phyloP scores from a whole-genome alignment of 1,139 yeast genomes.

The Suhomyces maxii region DNA sequence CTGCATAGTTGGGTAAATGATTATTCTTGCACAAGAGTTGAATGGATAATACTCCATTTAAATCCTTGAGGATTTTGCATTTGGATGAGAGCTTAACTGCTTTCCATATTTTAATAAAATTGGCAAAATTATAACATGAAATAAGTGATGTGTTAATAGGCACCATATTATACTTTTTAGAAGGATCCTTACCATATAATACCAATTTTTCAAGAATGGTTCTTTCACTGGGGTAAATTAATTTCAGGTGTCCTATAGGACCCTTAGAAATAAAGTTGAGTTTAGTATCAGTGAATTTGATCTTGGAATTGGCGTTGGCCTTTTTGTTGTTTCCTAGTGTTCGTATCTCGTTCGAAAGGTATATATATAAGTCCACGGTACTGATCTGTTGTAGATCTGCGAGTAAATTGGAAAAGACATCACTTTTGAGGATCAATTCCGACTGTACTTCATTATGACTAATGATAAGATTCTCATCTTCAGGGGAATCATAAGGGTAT shows the following conservation, averaged over 20 bases:
- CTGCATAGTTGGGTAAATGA: slow-evolving; percentile 43
- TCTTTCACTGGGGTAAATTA: slow-evolving; percentile 65
- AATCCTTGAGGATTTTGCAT: slow-evolving; percentile 61
- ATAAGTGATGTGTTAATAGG: slow-evolving; percentile 24
- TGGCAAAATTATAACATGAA: slow-evolving; percentile 53
- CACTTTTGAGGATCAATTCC: slow-evolving; percentile 69
- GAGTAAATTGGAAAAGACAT: slow-evolving; percentile 60
- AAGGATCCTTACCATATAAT: slow-evolving; percentile 17
- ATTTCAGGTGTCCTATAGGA: slow-evolving; percentile 67
- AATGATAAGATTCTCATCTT: slow-evolving; percentile 27
- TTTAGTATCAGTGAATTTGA: slow-evolving; percentile 25
- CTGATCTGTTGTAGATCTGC: slow-evolving; percentile 67
- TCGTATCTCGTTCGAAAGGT: slow-evolving; percentile 27
- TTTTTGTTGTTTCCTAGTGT: slow-evolving; percentile 11
- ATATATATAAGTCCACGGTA: slow-evolving; percentile 60
- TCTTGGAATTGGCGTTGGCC: slow-evolving; percentile 7
- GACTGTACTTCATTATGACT: slow-evolving; percentile 53
- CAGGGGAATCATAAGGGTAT: slow-evolving; percentile 31
- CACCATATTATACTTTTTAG: slow-evolving; percentile 14
- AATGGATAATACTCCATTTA: slow-evolving; percentile 51
- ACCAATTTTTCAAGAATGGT: slow-evolving; percentile 54
- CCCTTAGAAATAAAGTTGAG: slow-evolving; percentile 63
- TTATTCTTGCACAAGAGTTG: slow-evolving; percentile 43
- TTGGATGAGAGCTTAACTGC: slow-evolving; percentile 59
- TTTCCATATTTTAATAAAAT: slow-evolving; percentile 53